Evolutionary conservation across 179 eudicot species (phyloP).

Genomic region (Beta corolliflora): DNA sequence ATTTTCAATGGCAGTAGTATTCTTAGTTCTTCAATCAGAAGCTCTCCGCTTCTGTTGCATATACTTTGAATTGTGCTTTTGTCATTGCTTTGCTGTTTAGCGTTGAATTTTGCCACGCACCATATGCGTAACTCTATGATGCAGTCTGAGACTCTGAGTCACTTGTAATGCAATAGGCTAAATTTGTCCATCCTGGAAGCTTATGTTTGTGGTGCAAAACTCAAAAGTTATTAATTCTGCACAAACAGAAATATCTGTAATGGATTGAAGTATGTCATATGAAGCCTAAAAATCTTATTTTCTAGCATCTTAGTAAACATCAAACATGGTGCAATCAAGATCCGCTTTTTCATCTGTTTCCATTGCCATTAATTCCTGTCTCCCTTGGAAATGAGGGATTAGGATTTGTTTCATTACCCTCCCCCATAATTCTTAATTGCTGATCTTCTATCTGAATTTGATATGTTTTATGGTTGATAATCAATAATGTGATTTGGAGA

Average conservation of each 20-base stretch:
- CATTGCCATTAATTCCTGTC: background rate
- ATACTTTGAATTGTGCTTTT: background rate
- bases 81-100: background rate
- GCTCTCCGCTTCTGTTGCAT: background rate
- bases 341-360: background rate
- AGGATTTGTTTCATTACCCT: background rate
- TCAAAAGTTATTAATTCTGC: too few species aligned
- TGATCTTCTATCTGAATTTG: background rate
- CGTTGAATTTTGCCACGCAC: background rate
- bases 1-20: too few species aligned
- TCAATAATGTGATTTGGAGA: background rate
- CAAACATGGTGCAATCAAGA: background rate
- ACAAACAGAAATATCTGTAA: background rate
- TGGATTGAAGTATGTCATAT: background rate
- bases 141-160: background rate
- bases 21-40: background rate
- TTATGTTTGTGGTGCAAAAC: background rate
- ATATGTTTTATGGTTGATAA: background rate
- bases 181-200: background rate
- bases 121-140: background rate
- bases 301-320: background rate
- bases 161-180: constrained; percentile 2
- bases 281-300: background rate
- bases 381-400: background rate
- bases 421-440: background rate